Evolutionary conservation across 1,139 yeast genomes (phyloP), one percentile per base, ranked within the genome.

Genomic region (Yamadazyma spencermartinsiae): DNA sequence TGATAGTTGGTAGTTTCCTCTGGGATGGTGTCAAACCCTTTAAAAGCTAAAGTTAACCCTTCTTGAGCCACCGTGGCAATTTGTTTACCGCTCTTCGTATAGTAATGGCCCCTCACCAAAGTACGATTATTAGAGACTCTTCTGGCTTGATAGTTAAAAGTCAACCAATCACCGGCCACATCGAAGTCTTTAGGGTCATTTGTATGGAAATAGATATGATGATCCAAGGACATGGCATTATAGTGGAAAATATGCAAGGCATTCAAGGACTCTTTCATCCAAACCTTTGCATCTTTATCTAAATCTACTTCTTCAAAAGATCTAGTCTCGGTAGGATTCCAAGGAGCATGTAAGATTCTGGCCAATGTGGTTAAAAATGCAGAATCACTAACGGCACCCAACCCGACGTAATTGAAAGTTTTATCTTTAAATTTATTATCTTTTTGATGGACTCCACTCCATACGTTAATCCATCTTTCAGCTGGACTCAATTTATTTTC

Each of bases 161-260:
- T 56, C 18, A 70, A 52, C 76, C 76, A 72, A 23, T 69, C 72
- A 36, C 57, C 57, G 21, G 65, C 59, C 12, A 68, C 49, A 38
- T 70, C 72, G 40, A 68, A 64, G 8, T 55, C 53, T 8, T 47
- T 42, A 3, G 51, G 56, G 35, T 54, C 50, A 17, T 42, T 42
- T 7, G 56, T 56, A 37, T 71, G 76, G 51, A 72, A 72, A 46
- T 71, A 71, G 16, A 72, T 58, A 44, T 71, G 76, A 46, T 72
- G 77, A 45, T 71, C 76, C 28, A 72, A 52, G 3, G 75, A 68
- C 76, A 72, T 71, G 23, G 76, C 76, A 42, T 67, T 66, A 52
- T 71, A 72, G 47, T 72, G 77, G 48, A 60, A 68, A 11, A 71
- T 38, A 41, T 72, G 77, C 32, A 69, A 44, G 5, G 63, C 61